Evolutionary conservation across 805 yeast genomes (phyloP).

Genomic region (Nakazawaea wickerhamii): DNA sequence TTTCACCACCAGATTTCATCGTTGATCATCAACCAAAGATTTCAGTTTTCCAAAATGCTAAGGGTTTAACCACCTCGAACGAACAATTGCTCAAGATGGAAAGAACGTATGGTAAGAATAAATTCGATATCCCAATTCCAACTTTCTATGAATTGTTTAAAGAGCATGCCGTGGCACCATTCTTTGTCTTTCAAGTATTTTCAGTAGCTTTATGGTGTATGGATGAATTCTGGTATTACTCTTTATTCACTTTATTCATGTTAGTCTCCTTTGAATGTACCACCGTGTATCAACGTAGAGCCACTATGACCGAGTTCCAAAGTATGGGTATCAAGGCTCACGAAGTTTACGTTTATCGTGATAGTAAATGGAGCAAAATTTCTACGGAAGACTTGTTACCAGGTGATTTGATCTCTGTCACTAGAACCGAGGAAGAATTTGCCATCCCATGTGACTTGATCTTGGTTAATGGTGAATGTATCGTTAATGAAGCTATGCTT

Average conservation of each 20-base stretch:
- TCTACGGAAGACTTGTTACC: slow-evolving; percentile 79
- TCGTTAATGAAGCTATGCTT: slow-evolving; percentile 97
- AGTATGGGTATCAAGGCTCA: slow-evolving; percentile 97
- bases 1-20: slow-evolving; percentile 78
- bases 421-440: slow-evolving; percentile 84
- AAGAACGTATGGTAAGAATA: slow-evolving; percentile 76
- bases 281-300: slow-evolving; percentile 91
- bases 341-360: slow-evolving; percentile 66
- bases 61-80: slow-evolving; percentile 24
- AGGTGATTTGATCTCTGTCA: slow-evolving; percentile 82
- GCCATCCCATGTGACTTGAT: slow-evolving; percentile 94
- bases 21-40: slow-evolving; percentile 57
- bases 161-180: slow-evolving; percentile 98
- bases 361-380: slow-evolving; percentile 60
- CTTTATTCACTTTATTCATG: slow-evolving; percentile 88
- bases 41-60: slow-evolving; percentile 44
- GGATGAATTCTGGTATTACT: slow-evolving; percentile 96
- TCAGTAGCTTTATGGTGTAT: slow-evolving; percentile 93
- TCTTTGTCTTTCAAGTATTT: slow-evolving; percentile 93
- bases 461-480: slow-evolving; percentile 83
- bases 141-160: slow-evolving; percentile 84
- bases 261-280: slow-evolving; percentile 89
- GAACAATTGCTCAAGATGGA: slow-evolving; percentile 29
- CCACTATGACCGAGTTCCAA: slow-evolving; percentile 92
- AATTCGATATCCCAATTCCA: slow-evolving; percentile 93